phyloP scores from a whole-genome alignment of 768 basidiomycete genomes.

The Trametes cubensis region DNA sequence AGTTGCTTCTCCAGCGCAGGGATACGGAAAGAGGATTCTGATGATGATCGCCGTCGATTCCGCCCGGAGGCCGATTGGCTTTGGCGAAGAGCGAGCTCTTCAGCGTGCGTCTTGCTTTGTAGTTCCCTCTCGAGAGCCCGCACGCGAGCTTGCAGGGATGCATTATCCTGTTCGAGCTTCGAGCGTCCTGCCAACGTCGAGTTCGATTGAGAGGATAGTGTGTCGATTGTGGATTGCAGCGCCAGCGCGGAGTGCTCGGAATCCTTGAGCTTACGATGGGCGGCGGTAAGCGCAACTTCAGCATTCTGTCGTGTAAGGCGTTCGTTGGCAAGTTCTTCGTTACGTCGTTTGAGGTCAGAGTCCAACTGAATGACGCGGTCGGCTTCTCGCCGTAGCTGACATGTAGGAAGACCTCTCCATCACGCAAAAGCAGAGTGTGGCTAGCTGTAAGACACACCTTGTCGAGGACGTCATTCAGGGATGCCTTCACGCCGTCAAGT shows the following conservation, averaged over 20 bases:
- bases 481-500: slow-evolving; percentile 37
- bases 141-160: slow-evolving; percentile 55
- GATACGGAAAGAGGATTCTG: slow-evolving; percentile 53
- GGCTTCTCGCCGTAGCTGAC: slow-evolving; percentile 59
- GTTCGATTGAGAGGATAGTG: slow-evolving; percentile 56
- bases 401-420: not conserved
- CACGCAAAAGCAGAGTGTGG: slow-evolving; percentile 10
- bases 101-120: slow-evolving; percentile 20
- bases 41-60: slow-evolving; percentile 59
- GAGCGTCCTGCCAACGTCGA: slow-evolving; percentile 42
- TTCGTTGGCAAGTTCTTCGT: slow-evolving; percentile 61
- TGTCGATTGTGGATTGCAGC: slow-evolving; percentile 58
- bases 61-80: slow-evolving; percentile 12
- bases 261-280: slow-evolving; percentile 53
- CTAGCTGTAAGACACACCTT: slow-evolving; percentile 36
- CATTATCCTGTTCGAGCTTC: slow-evolving; percentile 63
- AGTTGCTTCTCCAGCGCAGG: slow-evolving; percentile 60
- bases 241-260: slow-evolving; percentile 54
- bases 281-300: slow-evolving; percentile 48
- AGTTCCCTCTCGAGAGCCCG: slow-evolving; percentile 52
- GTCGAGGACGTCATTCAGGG: slow-evolving; percentile 39
- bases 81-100: slow-evolving; percentile 21
- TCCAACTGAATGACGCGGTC: slow-evolving; percentile 60
- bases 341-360: slow-evolving; percentile 47
- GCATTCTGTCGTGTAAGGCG: slow-evolving; percentile 54